Percentiles rank a stretch among this genome's conserved stretches.
phyloP scores from a whole-genome alignment of 805 yeast species.

The Saturnispora gosingensis region DNA sequence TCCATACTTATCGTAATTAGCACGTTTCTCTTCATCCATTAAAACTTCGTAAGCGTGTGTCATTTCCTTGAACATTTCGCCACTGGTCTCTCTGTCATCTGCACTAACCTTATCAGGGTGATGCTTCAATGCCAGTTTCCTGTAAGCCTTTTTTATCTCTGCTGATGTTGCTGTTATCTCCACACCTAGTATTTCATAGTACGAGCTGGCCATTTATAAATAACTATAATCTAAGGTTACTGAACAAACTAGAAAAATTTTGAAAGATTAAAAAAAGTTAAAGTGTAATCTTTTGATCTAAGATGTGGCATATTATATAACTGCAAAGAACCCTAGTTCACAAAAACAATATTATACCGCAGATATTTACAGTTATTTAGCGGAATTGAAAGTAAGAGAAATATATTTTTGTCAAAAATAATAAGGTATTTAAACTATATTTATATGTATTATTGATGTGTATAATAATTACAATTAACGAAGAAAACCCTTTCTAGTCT shows the following conservation, averaged over 20 bases:
- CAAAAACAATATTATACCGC: too few relatives aligned
- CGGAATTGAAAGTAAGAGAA: not conserved
- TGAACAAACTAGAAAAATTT: not conserved
- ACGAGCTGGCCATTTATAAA: constrained; percentile 1
- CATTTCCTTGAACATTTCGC: constrained; percentile 71
- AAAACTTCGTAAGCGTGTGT: constrained; percentile 79
- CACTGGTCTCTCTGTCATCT: constrained; percentile 56
- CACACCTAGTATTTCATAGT: constrained; percentile 17
- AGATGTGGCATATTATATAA: too few relatives aligned
- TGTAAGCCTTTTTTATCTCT: constrained; percentile 79
- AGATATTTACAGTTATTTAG: not conserved
- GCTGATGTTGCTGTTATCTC: constrained; percentile 35
- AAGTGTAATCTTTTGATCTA: too few relatives aligned
- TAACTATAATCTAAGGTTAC: not conserved
- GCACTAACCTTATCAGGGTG: constrained; percentile 75
- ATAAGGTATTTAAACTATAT: not conserved
- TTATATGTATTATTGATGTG: not conserved
- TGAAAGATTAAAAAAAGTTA: not conserved
- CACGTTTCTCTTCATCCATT: constrained; percentile 56
- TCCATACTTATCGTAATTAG: constrained; percentile 42
- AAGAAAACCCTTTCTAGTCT: constrained; percentile 72
- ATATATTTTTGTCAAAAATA: not conserved
- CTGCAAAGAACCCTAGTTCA: too few relatives aligned
- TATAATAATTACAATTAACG: constrained; percentile 29
- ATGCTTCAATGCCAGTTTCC: constrained; percentile 68